Conservation (phyloP, 306 rosid genomes). For the Alnus glutinosa region DNA sequence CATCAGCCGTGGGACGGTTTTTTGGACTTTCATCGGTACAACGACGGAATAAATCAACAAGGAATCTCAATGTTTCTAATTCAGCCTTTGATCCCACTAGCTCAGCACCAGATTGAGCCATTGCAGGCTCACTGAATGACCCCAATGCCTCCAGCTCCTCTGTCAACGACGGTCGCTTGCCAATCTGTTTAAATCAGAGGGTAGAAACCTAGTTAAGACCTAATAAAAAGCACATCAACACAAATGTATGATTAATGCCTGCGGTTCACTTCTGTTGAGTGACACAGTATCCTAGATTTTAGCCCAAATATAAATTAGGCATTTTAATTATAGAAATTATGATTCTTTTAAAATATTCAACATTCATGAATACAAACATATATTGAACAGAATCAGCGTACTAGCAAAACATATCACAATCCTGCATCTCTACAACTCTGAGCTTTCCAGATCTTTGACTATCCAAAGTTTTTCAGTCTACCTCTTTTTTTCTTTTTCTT, state of each 20-base stretch:
- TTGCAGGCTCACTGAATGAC: slow-evolving; percentile 47
- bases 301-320: not conserved
- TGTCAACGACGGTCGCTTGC: slow-evolving; percentile 68
- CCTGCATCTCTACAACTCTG: not conserved
- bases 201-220: not conserved
- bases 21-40: slow-evolving; percentile 70
- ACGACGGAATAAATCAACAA: slow-evolving; percentile 65
- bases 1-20: slow-evolving; percentile 72
- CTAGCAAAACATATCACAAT: not conserved
- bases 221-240: not conserved
- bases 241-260: not conserved
- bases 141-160: slow-evolving; percentile 61
- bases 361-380: not conserved
- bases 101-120: slow-evolving; percentile 59
- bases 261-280: not conserved
- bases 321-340: not conserved
- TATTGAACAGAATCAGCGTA: not conserved
- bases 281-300: not conserved
- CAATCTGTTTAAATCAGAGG: slow-evolving; percentile 40
- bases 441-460: not conserved
- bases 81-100: slow-evolving; percentile 45
- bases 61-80: slow-evolving; percentile 44
- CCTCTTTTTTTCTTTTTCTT: not conserved
- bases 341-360: not conserved
- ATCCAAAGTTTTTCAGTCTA: not conserved